Conservation (phyloP, 768 basidiomycete species). For the Dioszegia hungarica region DNA sequence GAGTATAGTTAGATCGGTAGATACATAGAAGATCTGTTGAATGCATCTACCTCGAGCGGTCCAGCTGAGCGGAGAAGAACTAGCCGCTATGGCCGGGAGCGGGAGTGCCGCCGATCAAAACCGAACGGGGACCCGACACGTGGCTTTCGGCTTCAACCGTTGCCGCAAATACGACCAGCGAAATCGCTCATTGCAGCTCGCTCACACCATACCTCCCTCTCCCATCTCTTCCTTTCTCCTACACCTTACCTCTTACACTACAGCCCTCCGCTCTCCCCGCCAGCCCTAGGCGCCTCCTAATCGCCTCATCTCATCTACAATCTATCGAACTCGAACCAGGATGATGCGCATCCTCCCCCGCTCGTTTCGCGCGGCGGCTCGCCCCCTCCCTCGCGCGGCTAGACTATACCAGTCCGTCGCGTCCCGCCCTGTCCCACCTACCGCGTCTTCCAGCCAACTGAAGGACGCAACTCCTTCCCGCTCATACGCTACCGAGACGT, state of each 20-base stretch:
- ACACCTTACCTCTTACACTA: background rate
- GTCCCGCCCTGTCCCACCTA: background rate
- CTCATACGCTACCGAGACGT: conserved; percentile 38
- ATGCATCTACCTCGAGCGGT: background rate
- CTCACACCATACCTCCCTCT: no score
- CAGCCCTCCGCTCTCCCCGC: background rate
- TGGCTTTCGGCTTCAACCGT: background rate
- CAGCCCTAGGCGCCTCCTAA: background rate
- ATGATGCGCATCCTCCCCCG: conserved; percentile 33
- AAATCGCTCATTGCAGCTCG: no score
- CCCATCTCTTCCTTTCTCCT: background rate
- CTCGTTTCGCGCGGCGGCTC: conserved; percentile 10
- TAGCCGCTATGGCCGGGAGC: background rate
- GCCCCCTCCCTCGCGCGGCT: background rate
- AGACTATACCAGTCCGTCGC: conserved; percentile 6
- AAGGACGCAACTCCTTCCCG: background rate
- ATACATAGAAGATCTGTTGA: background rate
- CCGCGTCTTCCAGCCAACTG: background rate
- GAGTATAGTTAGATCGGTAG: conserved; percentile 13
- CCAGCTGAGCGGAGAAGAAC: background rate
- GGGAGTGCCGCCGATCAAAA: background rate
- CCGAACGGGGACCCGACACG: background rate
- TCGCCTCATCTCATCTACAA: background rate
- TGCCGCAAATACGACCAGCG: background rate
- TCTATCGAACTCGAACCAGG: background rate